phyloP scores from a whole-genome alignment of 108 stramenopile genomes.

The Licmophora abbreviata region DNA sequence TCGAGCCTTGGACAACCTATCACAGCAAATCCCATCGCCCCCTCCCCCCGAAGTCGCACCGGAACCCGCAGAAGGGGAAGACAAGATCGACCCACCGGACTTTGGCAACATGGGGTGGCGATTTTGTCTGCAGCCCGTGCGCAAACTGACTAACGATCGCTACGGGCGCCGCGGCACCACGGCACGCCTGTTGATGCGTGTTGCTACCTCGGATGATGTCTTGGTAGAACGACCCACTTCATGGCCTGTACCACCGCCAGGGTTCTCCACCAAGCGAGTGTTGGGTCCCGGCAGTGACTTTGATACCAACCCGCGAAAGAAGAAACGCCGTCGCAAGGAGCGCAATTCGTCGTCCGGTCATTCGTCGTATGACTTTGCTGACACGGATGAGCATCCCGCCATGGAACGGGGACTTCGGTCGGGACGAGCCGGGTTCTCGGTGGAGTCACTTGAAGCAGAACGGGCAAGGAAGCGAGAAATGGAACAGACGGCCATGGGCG shows the following conservation, averaged over 20 bases:
- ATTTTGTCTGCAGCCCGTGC: constrained; percentile 57
- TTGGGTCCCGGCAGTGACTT: constrained; percentile 63
- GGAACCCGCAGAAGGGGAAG: constrained; percentile 6
- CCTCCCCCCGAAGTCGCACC: constrained; percentile 25
- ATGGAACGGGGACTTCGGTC: constrained; percentile 26
- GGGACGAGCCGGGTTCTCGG: constrained; percentile 43
- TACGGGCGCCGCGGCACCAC: constrained; percentile 61
- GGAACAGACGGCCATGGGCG: not conserved
- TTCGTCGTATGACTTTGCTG: not conserved
- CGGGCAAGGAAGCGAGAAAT: constrained; percentile 29
- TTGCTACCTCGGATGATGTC: constrained; percentile 60
- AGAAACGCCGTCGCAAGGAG: constrained; percentile 5
- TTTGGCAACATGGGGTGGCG: constrained; percentile 70
- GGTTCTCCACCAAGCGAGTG: constrained; percentile 57
- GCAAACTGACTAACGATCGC: constrained; percentile 65
- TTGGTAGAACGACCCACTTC: constrained; percentile 59
- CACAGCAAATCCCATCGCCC: constrained; percentile 58
- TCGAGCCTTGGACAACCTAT: constrained; percentile 53
- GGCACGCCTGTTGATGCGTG: constrained; percentile 54
- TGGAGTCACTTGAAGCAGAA: constrained; percentile 61
- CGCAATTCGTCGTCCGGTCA: not conserved
- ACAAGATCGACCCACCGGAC: constrained; percentile 25
- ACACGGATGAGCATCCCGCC: not conserved
- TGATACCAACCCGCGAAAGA: constrained; percentile 7
- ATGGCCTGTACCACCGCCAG: constrained; percentile 71